Conservation (phyloP, 371 early-diverging fungal species). For the Zopfochytrium polystomum region DNA sequence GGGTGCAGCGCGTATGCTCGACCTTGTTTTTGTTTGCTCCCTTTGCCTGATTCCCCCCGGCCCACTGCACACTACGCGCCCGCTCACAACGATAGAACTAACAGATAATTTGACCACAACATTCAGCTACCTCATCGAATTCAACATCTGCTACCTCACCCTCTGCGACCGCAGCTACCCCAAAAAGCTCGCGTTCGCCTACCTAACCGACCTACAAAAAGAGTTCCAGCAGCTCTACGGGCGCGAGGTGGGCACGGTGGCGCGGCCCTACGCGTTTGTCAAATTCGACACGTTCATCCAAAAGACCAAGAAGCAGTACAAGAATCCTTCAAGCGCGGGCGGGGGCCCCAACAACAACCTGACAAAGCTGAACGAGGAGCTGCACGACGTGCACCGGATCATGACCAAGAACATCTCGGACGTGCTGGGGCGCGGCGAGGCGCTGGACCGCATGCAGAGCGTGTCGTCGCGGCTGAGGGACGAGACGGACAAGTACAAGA, state of each 20-base stretch:
- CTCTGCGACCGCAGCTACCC: slow-evolving; percentile 94
- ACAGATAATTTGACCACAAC: slow-evolving; percentile 1
- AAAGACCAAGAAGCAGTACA: slow-evolving; percentile 91
- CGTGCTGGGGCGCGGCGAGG: slow-evolving; percentile 88
- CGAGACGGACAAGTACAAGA: slow-evolving; percentile 70
- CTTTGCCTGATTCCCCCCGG: background rate
- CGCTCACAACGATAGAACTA: too few relatives aligned
- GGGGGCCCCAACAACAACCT: too few relatives aligned
- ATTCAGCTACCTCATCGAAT: slow-evolving; percentile 86
- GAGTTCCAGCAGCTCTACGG: slow-evolving; percentile 93
- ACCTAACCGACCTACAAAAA: slow-evolving; percentile 88
- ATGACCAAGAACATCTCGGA: slow-evolving; percentile 98
- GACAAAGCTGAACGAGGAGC: slow-evolving; percentile 89
- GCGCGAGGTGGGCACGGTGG: slow-evolving; percentile 76
- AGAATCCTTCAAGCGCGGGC: slow-evolving; percentile 92
- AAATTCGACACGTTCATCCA: slow-evolving; percentile 97
- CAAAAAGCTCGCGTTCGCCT: slow-evolving; percentile 91
- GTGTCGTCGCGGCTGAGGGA: slow-evolving; percentile 62
- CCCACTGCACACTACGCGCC: too few relatives aligned
- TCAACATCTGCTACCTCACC: slow-evolving; percentile 88
- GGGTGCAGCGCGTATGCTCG: too few relatives aligned
- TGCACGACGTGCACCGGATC: slow-evolving; percentile 92
- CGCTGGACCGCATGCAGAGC: slow-evolving; percentile 71
- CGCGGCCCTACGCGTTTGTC: slow-evolving; percentile 94
- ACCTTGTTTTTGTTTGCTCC: slow-evolving; percentile 6